A percentile compares a stretch with the other conserved stretches of the same genome.
Conservation (phyloP, 176 grass and related monocot genomes). For the Oropetium thomaeum region DNA sequence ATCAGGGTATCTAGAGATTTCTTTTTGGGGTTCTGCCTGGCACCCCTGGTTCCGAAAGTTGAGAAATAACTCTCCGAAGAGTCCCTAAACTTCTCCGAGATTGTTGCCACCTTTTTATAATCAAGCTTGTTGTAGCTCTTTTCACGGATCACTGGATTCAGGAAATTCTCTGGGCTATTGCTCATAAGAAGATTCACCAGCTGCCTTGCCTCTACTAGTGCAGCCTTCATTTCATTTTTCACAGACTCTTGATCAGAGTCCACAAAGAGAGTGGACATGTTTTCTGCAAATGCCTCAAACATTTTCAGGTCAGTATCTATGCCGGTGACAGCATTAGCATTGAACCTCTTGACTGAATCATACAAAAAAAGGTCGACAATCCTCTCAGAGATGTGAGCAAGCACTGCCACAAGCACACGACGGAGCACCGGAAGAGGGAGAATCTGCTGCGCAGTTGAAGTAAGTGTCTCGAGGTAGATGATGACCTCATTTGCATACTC, state of each 20-base stretch:
- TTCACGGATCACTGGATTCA: slow-evolving; percentile 89
- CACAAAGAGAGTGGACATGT: slow-evolving; percentile 52
- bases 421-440: slow-evolving; percentile 69
- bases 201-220: slow-evolving; percentile 74
- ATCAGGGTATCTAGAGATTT: slow-evolving; percentile 86
- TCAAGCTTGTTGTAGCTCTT: slow-evolving; percentile 94
- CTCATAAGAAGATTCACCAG: slow-evolving; percentile 94
- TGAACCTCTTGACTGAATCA: slow-evolving; percentile 90
- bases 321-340: slow-evolving; percentile 70
- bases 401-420: slow-evolving; percentile 72
- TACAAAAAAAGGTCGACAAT: slow-evolving; percentile 75
- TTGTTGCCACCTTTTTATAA: slow-evolving; percentile 75
- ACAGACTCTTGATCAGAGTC: slow-evolving; percentile 57
- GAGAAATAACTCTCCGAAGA: slow-evolving; percentile 86
- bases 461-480: slow-evolving; percentile 88
- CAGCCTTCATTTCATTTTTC: slow-evolving; percentile 67
- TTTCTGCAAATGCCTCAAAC: slow-evolving; percentile 80
- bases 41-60: slow-evolving; percentile 75
- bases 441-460: slow-evolving; percentile 82
- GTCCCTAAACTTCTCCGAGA: slow-evolving; percentile 97
- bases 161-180: slow-evolving; percentile 86
- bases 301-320: slow-evolving; percentile 86
- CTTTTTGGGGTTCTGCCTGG: slow-evolving; percentile 78
- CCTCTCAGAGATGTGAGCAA: slow-evolving; percentile 69
- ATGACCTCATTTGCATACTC: slow-evolving; percentile 91